Evolutionary conservation across 2,329 filamentous ascomycete species (phyloP), one percentile per base, ranked within the genome.

Genomic region (Colletotrichum eleusines): DNA sequence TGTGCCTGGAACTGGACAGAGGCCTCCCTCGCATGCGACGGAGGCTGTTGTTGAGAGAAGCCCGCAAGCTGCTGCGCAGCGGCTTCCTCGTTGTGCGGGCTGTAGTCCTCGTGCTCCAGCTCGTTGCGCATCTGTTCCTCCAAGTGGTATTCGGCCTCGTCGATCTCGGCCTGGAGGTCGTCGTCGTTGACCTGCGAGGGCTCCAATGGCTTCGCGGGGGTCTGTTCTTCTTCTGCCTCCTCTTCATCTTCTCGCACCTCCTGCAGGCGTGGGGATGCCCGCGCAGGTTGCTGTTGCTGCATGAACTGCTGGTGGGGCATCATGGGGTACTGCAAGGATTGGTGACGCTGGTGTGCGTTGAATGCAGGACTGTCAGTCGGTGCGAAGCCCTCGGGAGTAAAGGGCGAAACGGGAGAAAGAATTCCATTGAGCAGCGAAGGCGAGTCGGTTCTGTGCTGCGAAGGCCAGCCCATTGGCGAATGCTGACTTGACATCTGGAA

Each of bases 141-240:
- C 72, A 96, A 81, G 75, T 95, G 93, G 77, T 96, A 95, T 76
- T 97, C 93, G 5, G 93, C 91, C 76, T 95, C 92, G 60, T 96
- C 92, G 66, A 97, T 91, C 74, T 96, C 94, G 72, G 91, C 91
- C 78, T 97, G 94, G 31, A 97, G 86, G 74, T 94, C 94, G 75
- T 95, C 92, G 57, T 82, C 80, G 69, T 72, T 72, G 55, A 83
- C 83, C 57, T 81, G 80, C 14, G 75, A 66, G 12, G 86, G 83
- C 75, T 90, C 86, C 0, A 87, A 85, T 0, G 86, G 87, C 76
- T 86, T 87, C 1, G 86, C 88, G 12, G 84, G 84, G 67, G 83
- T 88, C 79, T 88, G 86, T 74, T 77, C 81, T 33, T 78, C 75
- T 1, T 78, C 75, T 1, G 80, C 79, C 69, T 93, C 91, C 74